Conservation (phyloP, 768 basidiomycete species). For the Filobasidium floriforme region DNA sequence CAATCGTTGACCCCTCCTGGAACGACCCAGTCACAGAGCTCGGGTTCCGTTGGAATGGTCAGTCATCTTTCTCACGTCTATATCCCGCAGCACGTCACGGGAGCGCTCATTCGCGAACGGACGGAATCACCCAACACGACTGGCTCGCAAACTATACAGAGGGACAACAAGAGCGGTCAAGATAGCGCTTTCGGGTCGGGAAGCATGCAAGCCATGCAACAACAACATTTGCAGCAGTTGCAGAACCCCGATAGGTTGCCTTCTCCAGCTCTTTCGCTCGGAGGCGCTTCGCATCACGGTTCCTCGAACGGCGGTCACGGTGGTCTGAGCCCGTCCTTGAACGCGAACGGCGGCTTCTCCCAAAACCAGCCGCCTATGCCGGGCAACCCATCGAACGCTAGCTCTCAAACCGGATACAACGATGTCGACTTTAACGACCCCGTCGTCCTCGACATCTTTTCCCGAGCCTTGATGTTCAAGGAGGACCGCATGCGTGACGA, state of each 20-base stretch:
- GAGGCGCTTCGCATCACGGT: not conserved
- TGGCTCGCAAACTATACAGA: slow-evolving; percentile 7
- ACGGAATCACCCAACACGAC: slow-evolving; percentile 8
- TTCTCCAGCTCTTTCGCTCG: slow-evolving; percentile 4
- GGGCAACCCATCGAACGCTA: slow-evolving; percentile 11
- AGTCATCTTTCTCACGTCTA: slow-evolving; percentile 5
- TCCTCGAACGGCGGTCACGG: not conserved
- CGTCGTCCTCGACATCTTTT: slow-evolving; percentile 92
- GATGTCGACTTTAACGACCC: slow-evolving; percentile 89
- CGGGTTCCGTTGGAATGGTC: slow-evolving; percentile 1
- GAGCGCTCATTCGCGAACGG: slow-evolving; percentile 10
- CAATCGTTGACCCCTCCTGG: not conserved
- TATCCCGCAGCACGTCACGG: not conserved
- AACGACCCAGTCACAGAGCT: slow-evolving; percentile 7
- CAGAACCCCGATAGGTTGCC: slow-evolving; percentile 7
- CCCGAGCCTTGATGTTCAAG: slow-evolving; percentile 91
- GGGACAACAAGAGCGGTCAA: slow-evolving; percentile 7
- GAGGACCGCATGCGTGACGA: slow-evolving; percentile 96
- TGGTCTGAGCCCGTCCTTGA: not conserved
- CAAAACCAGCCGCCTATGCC: slow-evolving; percentile 1
- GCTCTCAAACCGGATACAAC: slow-evolving; percentile 46
- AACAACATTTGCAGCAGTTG: slow-evolving; percentile 13
- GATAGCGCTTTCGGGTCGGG: slow-evolving; percentile 1
- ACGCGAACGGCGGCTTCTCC: not conserved
- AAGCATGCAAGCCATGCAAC: slow-evolving; percentile 11